These are phyloP conservation scores for Teunomyces atbi DNA, from an alignment of 805 yeast genomes.

Conservation along the genomic window DNA sequence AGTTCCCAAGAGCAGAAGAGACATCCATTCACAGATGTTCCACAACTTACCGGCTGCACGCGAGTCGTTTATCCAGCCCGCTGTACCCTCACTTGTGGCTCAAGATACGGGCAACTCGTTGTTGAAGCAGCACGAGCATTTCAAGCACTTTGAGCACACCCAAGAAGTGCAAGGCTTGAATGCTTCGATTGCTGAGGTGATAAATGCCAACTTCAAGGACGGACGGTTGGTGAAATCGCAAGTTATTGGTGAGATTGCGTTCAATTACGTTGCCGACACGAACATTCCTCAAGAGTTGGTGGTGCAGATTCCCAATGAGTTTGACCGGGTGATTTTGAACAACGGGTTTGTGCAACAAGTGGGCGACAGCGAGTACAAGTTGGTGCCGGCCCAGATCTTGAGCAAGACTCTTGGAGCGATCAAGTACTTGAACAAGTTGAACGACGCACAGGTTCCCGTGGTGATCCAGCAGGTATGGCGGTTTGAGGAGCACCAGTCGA, in stretches of 20 bases:
- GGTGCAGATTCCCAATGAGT: constrained; percentile 43
- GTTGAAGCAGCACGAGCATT: constrained; percentile 51
- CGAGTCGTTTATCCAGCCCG: constrained; percentile 16
- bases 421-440: constrained; percentile 61
- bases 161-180: constrained; percentile 53
- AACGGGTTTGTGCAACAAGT: constrained; percentile 31
- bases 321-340: constrained; percentile 49
- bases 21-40: constrained; percentile 47
- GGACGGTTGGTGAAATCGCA: constrained; percentile 61
- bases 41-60: constrained; percentile 43
- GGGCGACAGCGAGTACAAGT: constrained; percentile 34
- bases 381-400: constrained; percentile 50
- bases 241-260: constrained; percentile 82
- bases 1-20: constrained; percentile 32
- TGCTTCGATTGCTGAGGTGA: constrained; percentile 82
- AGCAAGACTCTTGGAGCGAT: constrained; percentile 76
- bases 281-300: constrained; percentile 27
- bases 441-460: constrained; percentile 56
- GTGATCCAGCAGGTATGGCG: constrained; percentile 84
- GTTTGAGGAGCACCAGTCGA: constrained; percentile 78
- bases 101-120: constrained; percentile 43
- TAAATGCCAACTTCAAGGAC: constrained; percentile 70
- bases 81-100: constrained; percentile 16
- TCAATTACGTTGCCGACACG: constrained; percentile 51
- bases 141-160: constrained; percentile 26